Conservation (phyloP, 2,329 filamentous ascomycete species). For the Aspergillus versicolor region DNA sequence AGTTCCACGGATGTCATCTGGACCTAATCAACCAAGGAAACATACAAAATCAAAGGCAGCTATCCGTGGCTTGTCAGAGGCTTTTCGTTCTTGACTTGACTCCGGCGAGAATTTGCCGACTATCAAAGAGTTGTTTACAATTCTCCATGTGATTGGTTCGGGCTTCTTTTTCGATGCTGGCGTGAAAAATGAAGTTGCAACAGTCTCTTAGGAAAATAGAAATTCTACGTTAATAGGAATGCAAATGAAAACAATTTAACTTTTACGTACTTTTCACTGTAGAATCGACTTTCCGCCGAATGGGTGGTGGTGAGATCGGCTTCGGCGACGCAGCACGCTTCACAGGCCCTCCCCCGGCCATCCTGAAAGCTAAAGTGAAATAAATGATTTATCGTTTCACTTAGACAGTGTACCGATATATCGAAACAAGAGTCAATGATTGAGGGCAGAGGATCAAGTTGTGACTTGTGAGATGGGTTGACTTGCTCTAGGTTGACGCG, state of each 20-base stretch:
- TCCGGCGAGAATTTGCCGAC: slow-evolving; percentile 65
- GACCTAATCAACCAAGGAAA: not conserved
- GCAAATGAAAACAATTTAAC: not conserved
- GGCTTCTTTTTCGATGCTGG: slow-evolving; percentile 81
- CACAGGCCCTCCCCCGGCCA: slow-evolving; percentile 24
- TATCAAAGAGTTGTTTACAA: slow-evolving; percentile 68
- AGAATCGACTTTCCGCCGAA: slow-evolving; percentile 56
- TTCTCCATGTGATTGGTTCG: slow-evolving; percentile 69
- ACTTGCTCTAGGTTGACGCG: slow-evolving; percentile 21
- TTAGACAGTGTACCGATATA: not conserved
- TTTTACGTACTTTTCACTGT: slow-evolving; percentile 52
- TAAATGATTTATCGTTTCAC: not conserved
- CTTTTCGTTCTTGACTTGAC: slow-evolving; percentile 11
- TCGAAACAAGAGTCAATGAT: not conserved
- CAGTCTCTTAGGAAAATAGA: slow-evolving; percentile 34
- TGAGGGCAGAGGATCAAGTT: not conserved
- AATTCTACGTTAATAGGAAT: not conserved
- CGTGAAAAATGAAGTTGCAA: slow-evolving; percentile 83
- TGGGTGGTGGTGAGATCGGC: slow-evolving; percentile 58
- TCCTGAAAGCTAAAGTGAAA: slow-evolving; percentile 17
- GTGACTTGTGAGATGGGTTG: not conserved
- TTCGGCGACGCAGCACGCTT: slow-evolving; percentile 39
- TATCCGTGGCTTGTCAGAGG: slow-evolving; percentile 30
- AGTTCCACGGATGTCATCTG: not conserved
- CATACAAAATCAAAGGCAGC: slow-evolving; percentile 50